Conservation (phyloP, 768 basidiomycete species). For the Pisolithus marmoratus region DNA sequence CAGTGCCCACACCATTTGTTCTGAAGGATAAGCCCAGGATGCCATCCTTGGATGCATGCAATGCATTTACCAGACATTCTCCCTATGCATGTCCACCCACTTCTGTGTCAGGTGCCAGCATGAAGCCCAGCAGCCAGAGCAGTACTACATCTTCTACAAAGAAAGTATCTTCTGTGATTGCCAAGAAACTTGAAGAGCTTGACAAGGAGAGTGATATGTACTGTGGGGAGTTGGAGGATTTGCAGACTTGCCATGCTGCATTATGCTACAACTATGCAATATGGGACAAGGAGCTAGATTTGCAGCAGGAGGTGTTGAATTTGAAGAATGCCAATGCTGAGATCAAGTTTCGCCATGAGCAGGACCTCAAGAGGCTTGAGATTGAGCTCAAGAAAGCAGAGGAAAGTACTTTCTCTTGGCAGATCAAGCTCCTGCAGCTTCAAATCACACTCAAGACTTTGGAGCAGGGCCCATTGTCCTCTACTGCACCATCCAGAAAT, state of each 20-base stretch:
- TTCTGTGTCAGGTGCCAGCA: not conserved
- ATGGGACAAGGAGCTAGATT: slow-evolving; percentile 3
- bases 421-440: not conserved
- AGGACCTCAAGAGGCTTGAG: slow-evolving; percentile 3
- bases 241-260: not conserved
- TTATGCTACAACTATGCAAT: not conserved
- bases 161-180: not conserved
- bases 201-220: slow-evolving; percentile 1
- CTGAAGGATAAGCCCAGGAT: not conserved
- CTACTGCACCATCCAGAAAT: too few relatives aligned
- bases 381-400: slow-evolving; percentile 2
- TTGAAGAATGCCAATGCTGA: not conserved
- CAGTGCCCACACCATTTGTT: not conserved
- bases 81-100: not conserved
- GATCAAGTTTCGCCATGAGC: not conserved
- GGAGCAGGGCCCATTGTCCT: not conserved
- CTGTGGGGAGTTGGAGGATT: not conserved
- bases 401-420: not conserved
- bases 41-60: not conserved
- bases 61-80: not conserved
- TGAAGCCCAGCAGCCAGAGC: not conserved
- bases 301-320: slow-evolving; percentile 1
- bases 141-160: not conserved
- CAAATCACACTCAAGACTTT: not conserved
- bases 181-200: slow-evolving; percentile 1